A percentile compares a stretch with the other conserved stretches of the same genome.
phyloP scores from a whole-genome alignment of 1,284 basidiomycete genomes.

The Pseudozyma sp. region DNA sequence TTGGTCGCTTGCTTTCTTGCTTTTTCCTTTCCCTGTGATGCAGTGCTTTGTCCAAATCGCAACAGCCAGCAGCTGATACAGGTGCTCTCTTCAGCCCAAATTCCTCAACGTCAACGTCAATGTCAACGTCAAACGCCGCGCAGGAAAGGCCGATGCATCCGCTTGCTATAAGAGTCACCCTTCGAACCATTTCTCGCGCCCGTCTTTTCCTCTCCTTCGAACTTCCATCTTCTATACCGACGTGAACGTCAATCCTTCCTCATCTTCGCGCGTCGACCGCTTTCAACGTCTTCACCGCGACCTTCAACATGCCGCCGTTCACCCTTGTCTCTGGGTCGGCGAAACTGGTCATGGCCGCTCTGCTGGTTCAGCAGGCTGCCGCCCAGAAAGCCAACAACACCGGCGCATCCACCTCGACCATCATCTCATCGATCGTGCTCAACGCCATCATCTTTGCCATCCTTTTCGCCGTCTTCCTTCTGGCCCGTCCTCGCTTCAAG shows the following conservation, averaged over 20 bases:
- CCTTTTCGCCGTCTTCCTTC: slow-evolving; percentile 67
- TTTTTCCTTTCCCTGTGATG: too few relatives aligned
- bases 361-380: slow-evolving; percentile 35
- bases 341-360: slow-evolving; percentile 27
- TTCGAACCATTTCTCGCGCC: not conserved
- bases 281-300: slow-evolving; percentile 17
- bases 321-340: slow-evolving; percentile 40
- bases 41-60: too few relatives aligned
- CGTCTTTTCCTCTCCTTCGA: not conserved
- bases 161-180: too few relatives aligned
- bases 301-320: slow-evolving; percentile 41
- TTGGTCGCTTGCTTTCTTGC: too few relatives aligned
- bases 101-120: not conserved
- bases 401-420: slow-evolving; percentile 60
- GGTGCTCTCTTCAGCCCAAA: not conserved
- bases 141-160: too few relatives aligned
- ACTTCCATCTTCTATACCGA: not conserved
- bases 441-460: slow-evolving; percentile 64
- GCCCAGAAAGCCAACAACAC: slow-evolving; percentile 25
- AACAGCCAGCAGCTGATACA: too few relatives aligned
- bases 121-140: not conserved
- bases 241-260: not conserved
- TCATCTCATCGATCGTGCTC: slow-evolving; percentile 66
- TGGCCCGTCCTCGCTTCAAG: slow-evolving; percentile 68
- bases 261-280: slow-evolving; percentile 13